Evolutionary conservation across 192 early-diverging fungal species (phyloP).

Genomic region (Gryganskiella cystojenkinii): DNA sequence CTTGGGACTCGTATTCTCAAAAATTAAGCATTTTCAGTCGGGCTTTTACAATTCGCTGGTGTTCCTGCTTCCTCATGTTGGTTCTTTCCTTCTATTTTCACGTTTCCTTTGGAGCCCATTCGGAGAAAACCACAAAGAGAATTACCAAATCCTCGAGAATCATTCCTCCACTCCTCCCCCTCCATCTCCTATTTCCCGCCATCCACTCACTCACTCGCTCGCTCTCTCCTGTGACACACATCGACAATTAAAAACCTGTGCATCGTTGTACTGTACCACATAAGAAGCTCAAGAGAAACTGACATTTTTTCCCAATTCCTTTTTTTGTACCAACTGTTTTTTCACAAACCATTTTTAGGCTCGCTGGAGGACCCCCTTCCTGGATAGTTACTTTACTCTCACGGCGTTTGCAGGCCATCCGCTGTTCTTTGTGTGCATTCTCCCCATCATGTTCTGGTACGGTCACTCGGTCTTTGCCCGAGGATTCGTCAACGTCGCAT

Average conservation of each 20-base stretch:
- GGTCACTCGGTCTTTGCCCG: slow-evolving; percentile 70
- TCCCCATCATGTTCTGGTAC: slow-evolving; percentile 85
- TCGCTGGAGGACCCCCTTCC: slow-evolving; percentile 55
- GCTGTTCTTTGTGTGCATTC: slow-evolving; percentile 82
- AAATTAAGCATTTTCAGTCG: too few species aligned
- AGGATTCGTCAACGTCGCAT: slow-evolving; percentile 54
- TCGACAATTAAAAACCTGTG: not conserved
- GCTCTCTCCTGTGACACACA: too few species aligned
- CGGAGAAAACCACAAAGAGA: too few species aligned
- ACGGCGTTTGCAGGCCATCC: slow-evolving; percentile 88
- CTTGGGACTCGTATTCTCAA: not conserved
- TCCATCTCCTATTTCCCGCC: too few species aligned
- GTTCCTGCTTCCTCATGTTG: too few species aligned
- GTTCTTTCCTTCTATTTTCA: too few species aligned
- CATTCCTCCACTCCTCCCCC: too few species aligned
- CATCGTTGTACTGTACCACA: not conserved
- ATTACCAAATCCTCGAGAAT: too few species aligned
- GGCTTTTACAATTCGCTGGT: too few species aligned
- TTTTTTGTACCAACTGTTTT: not conserved
- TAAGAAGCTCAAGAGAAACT: not conserved
- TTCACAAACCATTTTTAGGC: slow-evolving; percentile 25
- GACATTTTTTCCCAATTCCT: not conserved
- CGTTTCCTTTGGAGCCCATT: too few species aligned
- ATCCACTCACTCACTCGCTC: too few species aligned
- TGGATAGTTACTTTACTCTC: slow-evolving; percentile 76